A percentile compares a stretch with the other conserved stretches of the same genome.
phyloP scores from a whole-genome alignment of 495 filamentous ascomycete species.

The Aspergillus heteromorphus region DNA sequence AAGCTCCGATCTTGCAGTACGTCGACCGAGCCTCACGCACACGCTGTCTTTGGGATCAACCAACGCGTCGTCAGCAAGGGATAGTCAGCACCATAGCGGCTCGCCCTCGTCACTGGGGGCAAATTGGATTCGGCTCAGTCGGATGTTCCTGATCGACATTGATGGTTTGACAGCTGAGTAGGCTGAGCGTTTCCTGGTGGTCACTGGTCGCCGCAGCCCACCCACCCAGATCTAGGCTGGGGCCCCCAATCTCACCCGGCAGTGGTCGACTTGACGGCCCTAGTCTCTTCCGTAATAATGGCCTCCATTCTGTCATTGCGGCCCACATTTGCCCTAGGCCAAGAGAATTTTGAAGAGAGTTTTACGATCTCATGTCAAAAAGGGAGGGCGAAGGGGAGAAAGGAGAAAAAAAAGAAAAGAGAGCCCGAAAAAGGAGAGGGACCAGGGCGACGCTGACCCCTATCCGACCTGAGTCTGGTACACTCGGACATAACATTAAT shows the following conservation, averaged over 20 bases:
- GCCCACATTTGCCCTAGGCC: neutral
- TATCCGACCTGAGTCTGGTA: neutral
- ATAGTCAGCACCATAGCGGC: neutral
- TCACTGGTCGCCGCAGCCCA: neutral
- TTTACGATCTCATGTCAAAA: neutral
- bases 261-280: neutral
- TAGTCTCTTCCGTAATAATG: neutral
- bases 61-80: slow-evolving; percentile 1
- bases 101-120: neutral
- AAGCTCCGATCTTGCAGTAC: neutral
- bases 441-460: neutral
- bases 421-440: neutral
- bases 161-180: slow-evolving; percentile 11
- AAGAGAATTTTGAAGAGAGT: neutral
- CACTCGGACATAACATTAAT: neutral
- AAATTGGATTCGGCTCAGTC: slow-evolving; percentile 11
- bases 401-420: neutral
- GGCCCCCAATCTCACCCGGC: neutral
- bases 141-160: slow-evolving; percentile 21
- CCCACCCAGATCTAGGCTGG: neutral
- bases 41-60: neutral
- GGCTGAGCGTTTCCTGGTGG: neutral
- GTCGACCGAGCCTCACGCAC: neutral
- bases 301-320: neutral
- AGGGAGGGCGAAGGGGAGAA: neutral